phyloP scores from a whole-genome alignment of 2,329 filamentous ascomycete genomes.

The Epichloe uncinata region DNA sequence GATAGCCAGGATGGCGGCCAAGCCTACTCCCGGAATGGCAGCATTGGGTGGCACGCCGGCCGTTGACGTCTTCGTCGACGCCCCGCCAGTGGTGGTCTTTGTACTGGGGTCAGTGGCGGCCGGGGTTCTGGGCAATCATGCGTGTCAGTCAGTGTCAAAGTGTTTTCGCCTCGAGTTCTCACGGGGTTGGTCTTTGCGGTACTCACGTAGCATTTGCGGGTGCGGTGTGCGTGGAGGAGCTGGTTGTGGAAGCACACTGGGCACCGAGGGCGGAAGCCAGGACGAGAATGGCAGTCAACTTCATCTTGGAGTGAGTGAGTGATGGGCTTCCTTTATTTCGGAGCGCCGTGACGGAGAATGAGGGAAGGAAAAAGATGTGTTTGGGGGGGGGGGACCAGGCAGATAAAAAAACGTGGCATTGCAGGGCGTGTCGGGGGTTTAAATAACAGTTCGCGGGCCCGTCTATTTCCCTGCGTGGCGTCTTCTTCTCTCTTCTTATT shows the following conservation, averaged over 20 bases:
- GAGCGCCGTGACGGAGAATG: no score
- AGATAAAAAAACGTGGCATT: no score
- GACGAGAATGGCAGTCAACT: neutral
- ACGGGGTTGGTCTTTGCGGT: neutral
- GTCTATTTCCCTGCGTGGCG: no score
- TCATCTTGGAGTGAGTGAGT: neutral
- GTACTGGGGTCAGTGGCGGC: neutral
- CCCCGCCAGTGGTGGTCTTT: neutral
- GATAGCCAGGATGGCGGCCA: neutral
- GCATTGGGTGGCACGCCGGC: neutral
- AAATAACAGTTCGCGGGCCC: no score
- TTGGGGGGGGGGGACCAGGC: no score
- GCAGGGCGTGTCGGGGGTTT: no score
- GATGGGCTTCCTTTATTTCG: no score
- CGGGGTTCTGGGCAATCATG: neutral
- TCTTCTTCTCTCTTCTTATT: no score
- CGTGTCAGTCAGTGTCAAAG: no score
- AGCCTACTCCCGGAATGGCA: neutral
- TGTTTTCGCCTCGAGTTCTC: no score
- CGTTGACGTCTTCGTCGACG: neutral
- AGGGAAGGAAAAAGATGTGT: no score
- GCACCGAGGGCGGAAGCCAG: neutral
- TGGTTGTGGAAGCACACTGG: neutral
- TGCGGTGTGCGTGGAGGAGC: neutral
- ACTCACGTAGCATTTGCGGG: neutral